These are phyloP conservation scores for Cenchrus americanus DNA, from an alignment of 176 grass and related monocot genomes.

Conservation along the genomic window DNA sequence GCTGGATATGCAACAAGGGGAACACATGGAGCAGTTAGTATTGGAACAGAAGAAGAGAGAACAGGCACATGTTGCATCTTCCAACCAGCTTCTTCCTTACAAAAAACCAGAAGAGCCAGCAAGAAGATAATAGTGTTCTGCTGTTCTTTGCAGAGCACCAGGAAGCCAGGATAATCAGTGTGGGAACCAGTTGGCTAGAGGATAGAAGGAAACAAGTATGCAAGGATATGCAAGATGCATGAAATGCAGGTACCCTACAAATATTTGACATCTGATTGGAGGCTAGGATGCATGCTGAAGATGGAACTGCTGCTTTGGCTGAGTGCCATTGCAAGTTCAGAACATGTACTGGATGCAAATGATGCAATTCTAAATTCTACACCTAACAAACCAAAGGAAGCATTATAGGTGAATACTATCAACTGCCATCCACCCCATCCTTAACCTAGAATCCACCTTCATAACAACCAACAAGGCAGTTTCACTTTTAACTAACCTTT, in stretches of 20 bases:
- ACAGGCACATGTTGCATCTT: conserved; percentile 29
- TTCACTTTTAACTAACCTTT: conserved; percentile 1
- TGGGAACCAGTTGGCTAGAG: conserved; percentile 26
- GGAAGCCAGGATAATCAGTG: conserved; percentile 30
- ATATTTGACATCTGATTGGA: conserved; percentile 31
- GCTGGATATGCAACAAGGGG: conserved; percentile 30
- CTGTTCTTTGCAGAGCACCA: conserved; percentile 33
- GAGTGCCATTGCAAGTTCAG: conserved; percentile 6
- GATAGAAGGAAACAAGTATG: conserved; percentile 36
- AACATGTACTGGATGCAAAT: conserved; percentile 38
- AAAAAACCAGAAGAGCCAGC: conserved; percentile 73
- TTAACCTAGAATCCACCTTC: conserved; percentile 19
- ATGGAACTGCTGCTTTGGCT: not conserved
- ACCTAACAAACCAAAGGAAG: conserved; percentile 28
- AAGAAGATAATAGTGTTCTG: conserved; percentile 18
- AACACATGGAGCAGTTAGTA: conserved; percentile 10
- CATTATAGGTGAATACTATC: conserved; percentile 38
- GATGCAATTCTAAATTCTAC: conserved; percentile 30
- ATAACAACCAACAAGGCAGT: conserved; percentile 2
- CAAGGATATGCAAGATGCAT: conserved; percentile 35
- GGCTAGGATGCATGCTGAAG: not conserved
- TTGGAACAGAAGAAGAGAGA: conserved; percentile 23
- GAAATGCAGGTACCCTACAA: conserved; percentile 39
- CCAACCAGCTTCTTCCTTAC: conserved; percentile 60
- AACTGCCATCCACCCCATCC: conserved; percentile 8